Base-by-base conservation (phyloP, 441 rosid species). In the Adansonia rubrostipa region DNA sequence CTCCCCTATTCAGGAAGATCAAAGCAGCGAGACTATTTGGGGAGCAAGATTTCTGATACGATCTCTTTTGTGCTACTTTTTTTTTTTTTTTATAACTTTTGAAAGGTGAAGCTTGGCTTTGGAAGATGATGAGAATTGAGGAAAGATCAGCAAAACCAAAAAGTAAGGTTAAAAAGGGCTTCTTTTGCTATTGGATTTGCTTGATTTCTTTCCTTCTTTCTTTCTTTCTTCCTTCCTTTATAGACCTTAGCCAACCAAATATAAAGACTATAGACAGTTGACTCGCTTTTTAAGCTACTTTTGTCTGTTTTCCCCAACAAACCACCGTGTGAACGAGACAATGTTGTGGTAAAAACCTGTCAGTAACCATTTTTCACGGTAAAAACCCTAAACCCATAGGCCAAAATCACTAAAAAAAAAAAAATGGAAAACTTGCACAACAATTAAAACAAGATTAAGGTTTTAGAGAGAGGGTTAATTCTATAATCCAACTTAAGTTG, bases 241-340 rank as follows among this genome's bases (percentile, higher is more conserved):
- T 2, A 45, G 4, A 36, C 13, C 20, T 19, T 15, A 4, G 44
- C 78, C 75, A 57, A 57, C 75, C 65, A 60, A 66, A 9, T 24
- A 33, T 54, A 54, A 54, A 5, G 15, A 14, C 48, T 42, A 15
- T 36, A 62, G 80, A 66, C 71, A 8, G 80, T 77, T 81, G 83
- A 81, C 83, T 73, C 0, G 53, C 58, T 28, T 45, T 76, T 76
- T 28, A 40, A 10, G 9, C 56, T 9, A 60, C 8, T 68, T 60
- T 77, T 54, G 58, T 60, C 6, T 47, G n/a, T 4, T 50, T 71
- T 10, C 24, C 24, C 17, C 33, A 56, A 50, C 58, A 8, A 47
- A 68, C 36, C 17, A 45, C 73, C 17, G 3, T 45, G 10, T 20
- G 33, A 44, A 33, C 47, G 36, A 20, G 47, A 33, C 68, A 63